Evolutionary conservation across 2,329 filamentous ascomycete genomes (phyloP).

Genomic region (Xylariaceae sp.): DNA sequence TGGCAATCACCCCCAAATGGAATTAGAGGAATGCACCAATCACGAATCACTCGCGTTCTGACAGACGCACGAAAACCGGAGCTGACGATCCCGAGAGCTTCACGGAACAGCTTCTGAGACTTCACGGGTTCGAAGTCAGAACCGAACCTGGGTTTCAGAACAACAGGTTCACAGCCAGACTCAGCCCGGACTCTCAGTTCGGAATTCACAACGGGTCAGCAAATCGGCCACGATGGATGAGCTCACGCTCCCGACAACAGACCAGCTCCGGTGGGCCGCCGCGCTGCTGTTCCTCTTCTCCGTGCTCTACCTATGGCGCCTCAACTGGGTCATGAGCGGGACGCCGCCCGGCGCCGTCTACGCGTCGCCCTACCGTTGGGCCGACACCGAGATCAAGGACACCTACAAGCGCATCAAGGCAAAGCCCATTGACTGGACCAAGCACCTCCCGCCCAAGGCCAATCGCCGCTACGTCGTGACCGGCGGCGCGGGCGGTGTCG

Average conservation of each 20-base stretch:
- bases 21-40: no score
- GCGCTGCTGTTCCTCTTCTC: conserved; percentile 19
- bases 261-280: conserved; percentile 14
- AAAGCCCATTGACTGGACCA: conserved; percentile 28
- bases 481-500: conserved; percentile 41
- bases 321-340: conserved; percentile 32
- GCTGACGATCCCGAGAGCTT: no score
- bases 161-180: no score
- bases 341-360: conserved; percentile 29
- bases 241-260: conserved; percentile 10
- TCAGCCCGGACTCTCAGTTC: no score
- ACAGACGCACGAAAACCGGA: no score
- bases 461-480: conserved; percentile 36
- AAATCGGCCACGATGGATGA: conserved; percentile 12
- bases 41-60: no score
- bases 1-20: no score
- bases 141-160: no score
- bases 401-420: conserved; percentile 32
- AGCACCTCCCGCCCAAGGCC: conserved; percentile 32
- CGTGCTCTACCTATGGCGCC: conserved; percentile 27
- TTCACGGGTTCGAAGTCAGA: no score
- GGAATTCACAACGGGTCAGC: neutral
- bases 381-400: conserved; percentile 28
- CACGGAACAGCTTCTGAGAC: no score
- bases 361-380: conserved; percentile 32